These are phyloP conservation scores for Cocos nucifera DNA, from an alignment of 176 grass and related monocot species.

Conservation along the genomic window DNA sequence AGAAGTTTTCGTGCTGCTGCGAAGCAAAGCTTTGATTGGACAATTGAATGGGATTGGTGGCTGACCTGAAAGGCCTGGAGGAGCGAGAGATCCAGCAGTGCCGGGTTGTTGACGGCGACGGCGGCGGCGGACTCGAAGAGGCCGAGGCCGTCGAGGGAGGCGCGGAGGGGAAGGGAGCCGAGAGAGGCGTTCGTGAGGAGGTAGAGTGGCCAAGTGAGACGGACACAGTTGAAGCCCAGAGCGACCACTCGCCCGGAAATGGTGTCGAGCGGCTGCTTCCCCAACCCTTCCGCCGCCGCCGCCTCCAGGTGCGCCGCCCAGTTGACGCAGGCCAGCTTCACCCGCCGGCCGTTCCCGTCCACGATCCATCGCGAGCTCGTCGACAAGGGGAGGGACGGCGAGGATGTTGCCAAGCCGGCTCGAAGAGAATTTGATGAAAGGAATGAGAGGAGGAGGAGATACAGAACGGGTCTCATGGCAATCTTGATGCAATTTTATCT, in stretches of 20 bases:
- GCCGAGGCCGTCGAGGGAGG: conserved; percentile 57
- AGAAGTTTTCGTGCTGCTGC: too few species aligned
- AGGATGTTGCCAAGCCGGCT: background rate
- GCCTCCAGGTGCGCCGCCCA: conserved; percentile 87
- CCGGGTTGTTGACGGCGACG: conserved; percentile 58
- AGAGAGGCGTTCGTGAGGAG: conserved; percentile 67
- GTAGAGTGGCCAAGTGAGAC: conserved; percentile 82
- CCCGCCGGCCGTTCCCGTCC: conserved; percentile 38
- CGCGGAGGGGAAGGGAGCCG: conserved; percentile 48
- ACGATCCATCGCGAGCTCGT: conserved; percentile 75
- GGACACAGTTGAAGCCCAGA: conserved; percentile 82
- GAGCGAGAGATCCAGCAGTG: conserved; percentile 69
- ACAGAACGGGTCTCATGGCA: background rate
- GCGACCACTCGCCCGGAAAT: conserved; percentile 43
- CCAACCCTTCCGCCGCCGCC: conserved; percentile 66
- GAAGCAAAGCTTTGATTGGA: too few species aligned
- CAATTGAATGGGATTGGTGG: background rate
- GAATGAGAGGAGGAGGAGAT: conserved; percentile 9
- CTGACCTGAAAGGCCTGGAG: conserved; percentile 54
- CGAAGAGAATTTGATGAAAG: background rate
- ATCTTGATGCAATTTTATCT: too few species aligned
- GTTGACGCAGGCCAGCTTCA: conserved; percentile 86
- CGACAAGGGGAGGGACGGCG: conserved; percentile 47
- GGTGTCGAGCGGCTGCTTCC: conserved; percentile 44
- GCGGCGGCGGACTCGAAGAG: conserved; percentile 61